Base-by-base conservation (phyloP, 2,329 filamentous ascomycete species). In the Hortaea werneckii region DNA sequence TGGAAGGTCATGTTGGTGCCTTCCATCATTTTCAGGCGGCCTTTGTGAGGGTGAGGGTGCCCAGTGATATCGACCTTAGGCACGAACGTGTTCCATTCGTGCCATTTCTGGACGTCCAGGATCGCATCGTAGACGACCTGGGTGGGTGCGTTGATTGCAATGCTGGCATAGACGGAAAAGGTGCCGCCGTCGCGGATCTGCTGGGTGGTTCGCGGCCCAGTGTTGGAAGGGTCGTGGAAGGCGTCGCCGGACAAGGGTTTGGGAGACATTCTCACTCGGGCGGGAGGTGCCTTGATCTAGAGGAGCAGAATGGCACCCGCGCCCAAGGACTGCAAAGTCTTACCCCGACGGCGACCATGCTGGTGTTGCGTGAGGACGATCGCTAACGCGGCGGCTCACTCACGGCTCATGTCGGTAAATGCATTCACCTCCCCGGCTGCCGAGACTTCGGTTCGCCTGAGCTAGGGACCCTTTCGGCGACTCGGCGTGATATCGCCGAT, bases 71-170 rank as follows among this genome's bases (percentile, higher is more conserved):
- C 65, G 4, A 72, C 69, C 26, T 61, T 59, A 2, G 69, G 65
- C 5, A 70, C 61, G 54, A 73, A 74, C 5, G 60, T 60, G 51
- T 73, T 74, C 72, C 72, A 75, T 40, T 64, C 54, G 20, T 65
- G 62, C 66, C 67, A 74, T 42, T 65, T 68, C 20, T 68, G 65
- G 28, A 68, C 68, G 54, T 73, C 62, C 41, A 67, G 61, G 4
- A 74, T 56, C 6, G 64, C 62, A 26, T 67, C 58, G 63, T 70
- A 72, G 48, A 73, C 66, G n/a, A 62, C 54, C 20, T 62, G 51
- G 3, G 68, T 60, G 6, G 68, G 62, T 1, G 69, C 70, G 38
- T 59, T 53, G 56, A 73, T 70, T 29, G 55, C 51, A 39, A 55
- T 62, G 43, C 64, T 51, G 35, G 54, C 55, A 47, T 60, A 62